Evolutionary conservation across 306 rosid genomes (phyloP), one percentile per base, ranked within the genome.

Genomic region (Lithocarpus polystachyus): DNA sequence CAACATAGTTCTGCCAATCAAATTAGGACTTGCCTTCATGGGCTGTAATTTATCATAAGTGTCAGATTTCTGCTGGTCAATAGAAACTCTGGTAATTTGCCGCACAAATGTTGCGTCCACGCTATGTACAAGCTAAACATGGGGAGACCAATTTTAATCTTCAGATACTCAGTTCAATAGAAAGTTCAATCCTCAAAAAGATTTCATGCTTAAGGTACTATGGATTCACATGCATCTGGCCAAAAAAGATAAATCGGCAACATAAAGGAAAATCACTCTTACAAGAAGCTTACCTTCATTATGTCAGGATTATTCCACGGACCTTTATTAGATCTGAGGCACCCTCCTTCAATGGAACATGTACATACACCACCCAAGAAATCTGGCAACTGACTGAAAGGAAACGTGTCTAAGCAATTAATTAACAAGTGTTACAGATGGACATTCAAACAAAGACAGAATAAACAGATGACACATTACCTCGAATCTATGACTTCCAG

Each of bases 291-390:
- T 78, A 90, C 99, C 96, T 96, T 96, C 93, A 96, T 87, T 75
- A 96, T 91, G 73, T 93, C 89, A 2, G 91, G 91, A 86, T 91
- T 94, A 74, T 87, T 90, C 99, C 99, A 96, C 6, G 99, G 99
- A 82, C 98, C 98, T 82, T 91, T 93, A 81, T 88, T 84, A 33
- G 97, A 87, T 76, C 87, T 86, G 64, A 96, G 98, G 85, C 99
- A 96, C 53, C 97, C 96, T 69, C 96, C 96, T 84, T 93, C 97
- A 7, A 81, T 71, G 17, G 88, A 61, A 81, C 99, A 96, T 23
- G 89, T 83, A 85, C 99, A 96, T 19, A 93, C 90, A 78, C 98
- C 99, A 81, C 98, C 99, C 71, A 96, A 87, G 90, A 93, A 93
- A 75, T 93, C 91, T 19, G 98, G 97, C 90, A 96, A 86, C 88